Evolutionary conservation across 176 grass and related monocot genomes (phyloP).

Genomic region (Tuctoria greenei): DNA sequence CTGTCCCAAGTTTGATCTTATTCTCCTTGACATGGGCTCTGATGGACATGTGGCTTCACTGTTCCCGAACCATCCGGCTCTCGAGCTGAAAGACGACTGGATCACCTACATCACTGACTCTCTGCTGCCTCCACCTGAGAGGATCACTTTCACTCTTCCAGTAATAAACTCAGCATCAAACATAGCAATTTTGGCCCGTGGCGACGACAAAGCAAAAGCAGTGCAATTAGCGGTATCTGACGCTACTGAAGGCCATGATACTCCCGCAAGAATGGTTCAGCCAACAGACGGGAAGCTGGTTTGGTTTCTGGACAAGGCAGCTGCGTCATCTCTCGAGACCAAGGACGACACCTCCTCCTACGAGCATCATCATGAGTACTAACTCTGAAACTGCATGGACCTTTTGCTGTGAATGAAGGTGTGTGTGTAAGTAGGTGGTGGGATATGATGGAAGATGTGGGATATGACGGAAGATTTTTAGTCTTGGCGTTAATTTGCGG

Average conservation of each 20-base stretch:
- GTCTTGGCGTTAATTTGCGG: conserved; percentile 27
- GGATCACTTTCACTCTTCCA: conserved; percentile 87
- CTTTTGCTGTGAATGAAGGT: conserved; percentile 37
- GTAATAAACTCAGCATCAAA: conserved; percentile 94
- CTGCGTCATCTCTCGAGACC: conserved; percentile 47
- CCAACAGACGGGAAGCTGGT: conserved; percentile 69
- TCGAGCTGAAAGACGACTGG: conserved; percentile 69
- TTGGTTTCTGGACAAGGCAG: conserved; percentile 80
- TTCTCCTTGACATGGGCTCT: conserved; percentile 65
- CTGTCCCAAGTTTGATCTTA: conserved; percentile 82
- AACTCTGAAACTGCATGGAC: neutral
- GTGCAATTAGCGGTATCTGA: conserved; percentile 42
- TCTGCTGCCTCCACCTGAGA: conserved; percentile 66
- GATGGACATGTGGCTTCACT: conserved; percentile 86
- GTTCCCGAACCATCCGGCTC: conserved; percentile 63
- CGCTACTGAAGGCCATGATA: conserved; percentile 16
- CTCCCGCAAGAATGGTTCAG: conserved; percentile 52
- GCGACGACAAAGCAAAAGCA: conserved; percentile 49
- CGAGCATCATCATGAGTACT: conserved; percentile 25
- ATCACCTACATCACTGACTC: conserved; percentile 85
- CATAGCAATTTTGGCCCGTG: conserved; percentile 59
- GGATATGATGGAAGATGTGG: conserved; percentile 18
- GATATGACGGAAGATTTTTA: conserved; percentile 18
- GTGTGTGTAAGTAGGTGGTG: conserved; percentile 45
- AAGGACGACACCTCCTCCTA: neutral